These are phyloP conservation scores for Immersiella caudata DNA, from an alignment of 495 filamentous ascomycete genomes.

Conservation along the genomic window DNA sequence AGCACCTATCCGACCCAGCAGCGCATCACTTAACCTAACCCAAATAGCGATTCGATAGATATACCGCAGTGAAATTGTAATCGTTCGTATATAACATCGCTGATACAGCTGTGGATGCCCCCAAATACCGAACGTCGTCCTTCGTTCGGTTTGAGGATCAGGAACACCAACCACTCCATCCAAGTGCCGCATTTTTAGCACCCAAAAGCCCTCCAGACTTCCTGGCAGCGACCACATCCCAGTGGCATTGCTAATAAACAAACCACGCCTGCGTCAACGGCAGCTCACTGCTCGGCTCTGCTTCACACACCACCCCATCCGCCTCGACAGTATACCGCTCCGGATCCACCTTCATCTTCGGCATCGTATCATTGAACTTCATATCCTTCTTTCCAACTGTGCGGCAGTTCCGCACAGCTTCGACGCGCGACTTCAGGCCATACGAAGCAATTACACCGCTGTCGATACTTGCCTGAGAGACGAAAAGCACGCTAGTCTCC, in stretches of 20 bases:
- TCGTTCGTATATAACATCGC: not conserved
- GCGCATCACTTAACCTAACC: no score
- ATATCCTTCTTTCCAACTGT: slow-evolving; percentile 86
- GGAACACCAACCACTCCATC: not conserved
- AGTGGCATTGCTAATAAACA: slow-evolving; percentile 60
- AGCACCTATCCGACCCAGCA: no score
- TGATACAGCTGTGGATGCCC: not conserved
- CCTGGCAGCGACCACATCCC: not conserved
- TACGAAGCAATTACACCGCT: slow-evolving; percentile 68
- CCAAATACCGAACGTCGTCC: no score
- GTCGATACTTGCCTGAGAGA: slow-evolving; percentile 71
- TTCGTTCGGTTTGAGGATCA: no score
- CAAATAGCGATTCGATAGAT: not conserved
- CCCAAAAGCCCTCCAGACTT: not conserved
- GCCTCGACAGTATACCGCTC: slow-evolving; percentile 91
- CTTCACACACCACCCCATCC: slow-evolving; percentile 74
- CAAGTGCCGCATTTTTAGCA: not conserved
- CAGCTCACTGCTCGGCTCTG: slow-evolving; percentile 71
- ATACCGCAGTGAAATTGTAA: not conserved
- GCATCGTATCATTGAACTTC: slow-evolving; percentile 89
- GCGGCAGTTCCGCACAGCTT: slow-evolving; percentile 79
- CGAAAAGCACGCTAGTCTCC: slow-evolving; percentile 76
- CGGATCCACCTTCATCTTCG: slow-evolving; percentile 91
- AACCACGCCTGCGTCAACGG: slow-evolving; percentile 83
- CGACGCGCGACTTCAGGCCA: slow-evolving; percentile 76